Base-by-base conservation (phyloP, 2,329 filamentous ascomycete genomes). In the Fusarium siculi region DNA sequence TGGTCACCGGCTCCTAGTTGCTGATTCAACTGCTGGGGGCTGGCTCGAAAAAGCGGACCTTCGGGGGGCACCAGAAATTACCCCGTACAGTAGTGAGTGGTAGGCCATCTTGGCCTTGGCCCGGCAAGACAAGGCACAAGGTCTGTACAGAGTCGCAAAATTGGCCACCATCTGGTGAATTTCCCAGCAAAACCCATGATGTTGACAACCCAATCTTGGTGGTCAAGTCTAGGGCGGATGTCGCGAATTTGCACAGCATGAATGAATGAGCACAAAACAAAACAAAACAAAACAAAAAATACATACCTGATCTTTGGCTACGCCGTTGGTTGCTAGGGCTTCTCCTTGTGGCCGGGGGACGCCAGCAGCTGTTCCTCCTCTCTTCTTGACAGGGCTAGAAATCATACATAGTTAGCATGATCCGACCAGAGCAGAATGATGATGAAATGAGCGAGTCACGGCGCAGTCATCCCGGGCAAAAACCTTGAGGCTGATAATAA, bases 311-410 rank as follows among this genome's bases (percentile, higher is more conserved):
- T 86, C 86, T 74, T 83, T 83, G 47, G 81, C 76, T 52, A 80
- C 79, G 81, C 90, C 90, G 82, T 87, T 89, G 79, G 87, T 86
- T 77, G 88, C 83, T 74, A 91, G 89, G 79, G 89, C 87, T 82
- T 92, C 91, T 81, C 90, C 90, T 84, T 87, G 87, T 75, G 86
- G 83, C 77, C 90, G 89, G 79, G 92, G 88, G 79, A 93, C 87
- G 77, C 92, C 93, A 80, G 91, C 91, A 75, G 90, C 88, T 73
- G 90, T 89, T 75, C 90, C 89, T 69, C 87, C 87, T 81, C 92
- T 92, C 84, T 93, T 94, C 85, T 95, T 95, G 49, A 83, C 79
- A 16, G 93, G 93, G 74, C 93, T 95, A 80, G 54, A 74, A 43
- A 61, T 46, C 78, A 75, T 56, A 76, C 59, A 60, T 72, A 70